Evolutionary conservation across 2,329 filamentous ascomycete genomes (phyloP).

Genomic region (Trichoderma guizhouense): DNA sequence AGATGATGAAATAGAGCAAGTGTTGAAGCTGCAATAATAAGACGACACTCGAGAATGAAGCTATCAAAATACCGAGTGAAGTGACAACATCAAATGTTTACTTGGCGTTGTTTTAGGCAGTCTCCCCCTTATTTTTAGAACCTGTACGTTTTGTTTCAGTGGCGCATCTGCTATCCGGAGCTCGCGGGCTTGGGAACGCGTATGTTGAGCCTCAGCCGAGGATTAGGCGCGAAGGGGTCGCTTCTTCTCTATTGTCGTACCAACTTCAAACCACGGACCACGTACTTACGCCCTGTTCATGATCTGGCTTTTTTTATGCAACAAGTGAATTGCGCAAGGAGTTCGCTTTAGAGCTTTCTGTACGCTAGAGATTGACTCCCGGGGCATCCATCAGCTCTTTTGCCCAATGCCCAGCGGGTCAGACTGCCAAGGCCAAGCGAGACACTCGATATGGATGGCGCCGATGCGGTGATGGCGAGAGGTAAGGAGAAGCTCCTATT

Average conservation of each 20-base stretch:
- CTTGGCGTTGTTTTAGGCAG: background rate
- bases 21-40: no score
- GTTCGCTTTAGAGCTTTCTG: background rate
- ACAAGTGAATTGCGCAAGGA: background rate
- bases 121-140: background rate
- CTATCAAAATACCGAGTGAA: background rate
- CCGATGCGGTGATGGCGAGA: constrained; percentile 19
- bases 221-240: constrained; percentile 13
- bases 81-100: background rate
- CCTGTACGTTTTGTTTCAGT: background rate
- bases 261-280: background rate
- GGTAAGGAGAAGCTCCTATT: constrained; percentile 4
- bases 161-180: background rate
- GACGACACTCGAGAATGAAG: background rate
- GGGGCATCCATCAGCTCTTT: background rate
- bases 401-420: background rate
- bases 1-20: background rate
- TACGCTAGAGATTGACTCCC: background rate
- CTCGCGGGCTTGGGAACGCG: background rate
- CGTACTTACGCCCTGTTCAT: background rate
- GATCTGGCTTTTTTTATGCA: background rate
- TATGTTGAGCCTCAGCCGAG: constrained; percentile 3
- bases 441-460: constrained; percentile 19
- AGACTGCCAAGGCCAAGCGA: constrained; percentile 7
- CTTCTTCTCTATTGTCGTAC: background rate